Base-by-base conservation (phyloP, 345 rosid species). In the Pistacia atlantica region DNA sequence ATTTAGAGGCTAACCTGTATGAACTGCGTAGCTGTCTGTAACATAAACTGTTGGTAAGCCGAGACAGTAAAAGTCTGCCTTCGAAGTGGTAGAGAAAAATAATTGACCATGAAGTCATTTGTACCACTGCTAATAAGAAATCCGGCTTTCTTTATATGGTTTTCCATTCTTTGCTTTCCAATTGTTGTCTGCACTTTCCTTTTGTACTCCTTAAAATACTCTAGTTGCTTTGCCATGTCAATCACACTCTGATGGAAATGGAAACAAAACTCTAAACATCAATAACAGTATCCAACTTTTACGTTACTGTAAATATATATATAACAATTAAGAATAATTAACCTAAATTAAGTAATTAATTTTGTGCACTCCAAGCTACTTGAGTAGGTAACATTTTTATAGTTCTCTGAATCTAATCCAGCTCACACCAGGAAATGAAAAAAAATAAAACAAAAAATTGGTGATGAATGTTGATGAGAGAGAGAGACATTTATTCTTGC, bases 71-170 rank as follows among this genome's bases (percentile, higher is more conserved):
- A 95, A 76, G 79, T 85, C 35, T 78, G 84, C 65, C 84, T 80
- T 67, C 95, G 85, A 35, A 86, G 51, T 3, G 95, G 97, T 16
- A 95, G 22, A 10, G 87, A 45, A 45, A 84, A 90, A 71, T 90
- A 90, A 72, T 85, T 89, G 75, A 87, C 64, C 6, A 90, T 77
- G 61, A 89, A 90, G 73, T 90, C 92, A 64, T 90, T 90, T 18
- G 95, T 87, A 11, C 90, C 94, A 1, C 86, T 85, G n/a, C 92
- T 83, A 3, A 89, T 42, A 5, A 87, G 2, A 60, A 78, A 83
- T 25, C 80, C 3, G 0, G 94, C 82, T 3, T 79, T 85, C 20
- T 67, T 72, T 14, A 89, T 79, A 48, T 80, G 87, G 14, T 78
- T 38, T 77, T 81, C 83, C 42, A 77, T 60, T 58, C 37, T 57